Conservation (phyloP, 768 basidiomycete genomes). For the Pleurotus pulmonarius region DNA sequence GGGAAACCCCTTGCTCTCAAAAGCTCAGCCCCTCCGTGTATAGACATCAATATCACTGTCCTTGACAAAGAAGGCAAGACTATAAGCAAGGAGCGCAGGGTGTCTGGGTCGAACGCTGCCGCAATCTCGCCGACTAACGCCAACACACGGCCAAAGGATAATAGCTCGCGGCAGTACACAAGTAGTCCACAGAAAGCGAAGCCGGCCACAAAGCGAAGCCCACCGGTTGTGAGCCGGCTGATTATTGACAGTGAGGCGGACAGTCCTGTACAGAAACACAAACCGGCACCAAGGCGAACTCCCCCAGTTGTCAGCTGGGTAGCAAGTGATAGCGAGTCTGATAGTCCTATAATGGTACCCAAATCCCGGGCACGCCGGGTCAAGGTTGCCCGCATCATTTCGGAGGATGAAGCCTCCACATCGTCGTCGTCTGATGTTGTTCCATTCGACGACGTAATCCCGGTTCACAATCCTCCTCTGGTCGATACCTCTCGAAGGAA, state of each 20-base stretch:
- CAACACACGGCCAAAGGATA: too few relatives aligned
- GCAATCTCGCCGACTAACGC: too few relatives aligned
- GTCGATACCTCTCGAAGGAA: neutral
- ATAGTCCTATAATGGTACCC: neutral
- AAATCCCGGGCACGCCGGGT: neutral
- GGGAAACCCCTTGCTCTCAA: slow-evolving; percentile 24
- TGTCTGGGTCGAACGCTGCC: slow-evolving; percentile 37
- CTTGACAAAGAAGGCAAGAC: slow-evolving; percentile 58
- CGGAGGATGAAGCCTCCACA: neutral
- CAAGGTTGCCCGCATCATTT: neutral
- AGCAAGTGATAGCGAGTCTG: neutral
- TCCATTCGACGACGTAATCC: neutral
- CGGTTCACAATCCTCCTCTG: neutral
- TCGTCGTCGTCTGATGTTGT: neutral
- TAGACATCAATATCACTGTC: slow-evolving; percentile 66
- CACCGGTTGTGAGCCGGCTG: neutral
- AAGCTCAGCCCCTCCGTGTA: slow-evolving; percentile 40
- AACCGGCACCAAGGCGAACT: neutral
- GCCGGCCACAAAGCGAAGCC: neutral
- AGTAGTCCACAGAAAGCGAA: slow-evolving; percentile 24
- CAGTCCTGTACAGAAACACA: neutral
- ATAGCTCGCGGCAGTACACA: slow-evolving; percentile 15
- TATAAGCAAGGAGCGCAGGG: slow-evolving; percentile 57
- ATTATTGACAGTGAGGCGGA: neutral
- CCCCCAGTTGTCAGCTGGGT: neutral